Evolutionary conservation across 352 stramenopile species (phyloP).

Genomic region (Phytophthora ramorum): DNA sequence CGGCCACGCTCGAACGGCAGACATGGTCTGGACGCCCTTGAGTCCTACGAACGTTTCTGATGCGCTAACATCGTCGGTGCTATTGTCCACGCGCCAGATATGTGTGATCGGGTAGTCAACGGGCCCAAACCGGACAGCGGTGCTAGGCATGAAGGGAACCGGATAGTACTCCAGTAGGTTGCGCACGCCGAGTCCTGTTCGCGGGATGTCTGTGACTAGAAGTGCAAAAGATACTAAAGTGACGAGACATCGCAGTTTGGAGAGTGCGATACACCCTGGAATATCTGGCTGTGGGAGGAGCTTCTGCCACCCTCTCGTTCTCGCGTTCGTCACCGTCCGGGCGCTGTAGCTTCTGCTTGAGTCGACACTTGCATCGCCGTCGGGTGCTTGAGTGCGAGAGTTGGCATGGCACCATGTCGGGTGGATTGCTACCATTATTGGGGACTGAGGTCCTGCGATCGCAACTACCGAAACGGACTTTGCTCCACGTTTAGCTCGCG

Average conservation of each 20-base stretch:
- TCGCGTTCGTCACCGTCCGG: not conserved
- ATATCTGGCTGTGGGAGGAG: conserved; percentile 36
- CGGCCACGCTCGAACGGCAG: conserved; percentile 28
- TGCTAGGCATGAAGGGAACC: conserved; percentile 28
- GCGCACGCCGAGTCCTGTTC: conserved; percentile 46
- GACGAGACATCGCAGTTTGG: conserved; percentile 39
- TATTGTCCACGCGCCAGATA: conserved; percentile 16
- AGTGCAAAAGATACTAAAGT: conserved; percentile 47
- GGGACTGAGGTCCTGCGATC: not conserved
- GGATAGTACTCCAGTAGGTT: conserved; percentile 37
- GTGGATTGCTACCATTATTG: not conserved
- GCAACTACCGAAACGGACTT: not conserved
- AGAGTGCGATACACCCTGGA: conserved; percentile 32
- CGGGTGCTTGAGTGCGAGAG: not conserved
- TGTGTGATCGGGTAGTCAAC: conserved; percentile 56
- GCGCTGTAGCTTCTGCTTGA: conserved; percentile 4
- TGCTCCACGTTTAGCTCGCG: not conserved
- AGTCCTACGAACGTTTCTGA: conserved; percentile 17
- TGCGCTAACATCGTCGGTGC: not conserved
- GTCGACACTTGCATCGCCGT: not conserved
- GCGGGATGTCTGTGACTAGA: conserved; percentile 58
- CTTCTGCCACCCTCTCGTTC: conserved; percentile 13
- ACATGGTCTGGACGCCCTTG: conserved; percentile 22
- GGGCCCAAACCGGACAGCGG: conserved; percentile 47
- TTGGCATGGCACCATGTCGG: not conserved